Conservation (phyloP, 371 early-diverging fungal genomes). For the Capillidium heterosporum region DNA sequence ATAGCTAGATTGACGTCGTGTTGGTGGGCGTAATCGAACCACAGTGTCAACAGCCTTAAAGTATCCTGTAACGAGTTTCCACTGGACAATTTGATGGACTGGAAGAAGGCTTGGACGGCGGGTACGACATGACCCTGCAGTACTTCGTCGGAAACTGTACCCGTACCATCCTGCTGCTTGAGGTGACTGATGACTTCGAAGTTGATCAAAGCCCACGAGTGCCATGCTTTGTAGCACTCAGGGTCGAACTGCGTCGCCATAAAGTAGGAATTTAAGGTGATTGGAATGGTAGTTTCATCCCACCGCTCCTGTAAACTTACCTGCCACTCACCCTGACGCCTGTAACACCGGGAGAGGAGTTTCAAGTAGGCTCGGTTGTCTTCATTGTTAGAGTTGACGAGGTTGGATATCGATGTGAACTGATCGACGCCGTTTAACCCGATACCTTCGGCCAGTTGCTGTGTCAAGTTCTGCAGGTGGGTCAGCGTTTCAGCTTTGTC, state of each 20-base stretch:
- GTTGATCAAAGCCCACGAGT: conserved; percentile 91
- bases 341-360: conserved; percentile 75
- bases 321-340: conserved; percentile 90
- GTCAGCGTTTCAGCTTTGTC: conserved; percentile 30
- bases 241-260: conserved; percentile 82
- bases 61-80: conserved; percentile 92
- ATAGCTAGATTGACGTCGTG: conserved; percentile 75
- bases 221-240: conserved; percentile 97
- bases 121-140: conserved; percentile 14
- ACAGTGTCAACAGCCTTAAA: conserved; percentile 77
- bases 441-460: conserved; percentile 32
- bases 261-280: conserved; percentile 61
- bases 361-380: conserved; percentile 8
- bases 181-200: conserved; percentile 71
- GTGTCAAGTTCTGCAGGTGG: conserved; percentile 40
- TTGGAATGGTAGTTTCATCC: conserved; percentile 52
- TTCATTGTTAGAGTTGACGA: background rate
- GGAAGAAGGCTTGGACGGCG: conserved; percentile 65
- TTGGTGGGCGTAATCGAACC: conserved; percentile 91
- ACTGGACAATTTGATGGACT: conserved; percentile 81
- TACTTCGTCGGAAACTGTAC: conserved; percentile 3
- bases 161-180: conserved; percentile 17
- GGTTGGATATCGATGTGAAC: conserved; percentile 16
- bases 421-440: conserved; percentile 12
- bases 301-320: conserved; percentile 57